Evolutionary conservation across 2,329 filamentous ascomycete species (phyloP), one percentile per base, ranked within the genome.

Genomic region (Truncatella angustata): DNA sequence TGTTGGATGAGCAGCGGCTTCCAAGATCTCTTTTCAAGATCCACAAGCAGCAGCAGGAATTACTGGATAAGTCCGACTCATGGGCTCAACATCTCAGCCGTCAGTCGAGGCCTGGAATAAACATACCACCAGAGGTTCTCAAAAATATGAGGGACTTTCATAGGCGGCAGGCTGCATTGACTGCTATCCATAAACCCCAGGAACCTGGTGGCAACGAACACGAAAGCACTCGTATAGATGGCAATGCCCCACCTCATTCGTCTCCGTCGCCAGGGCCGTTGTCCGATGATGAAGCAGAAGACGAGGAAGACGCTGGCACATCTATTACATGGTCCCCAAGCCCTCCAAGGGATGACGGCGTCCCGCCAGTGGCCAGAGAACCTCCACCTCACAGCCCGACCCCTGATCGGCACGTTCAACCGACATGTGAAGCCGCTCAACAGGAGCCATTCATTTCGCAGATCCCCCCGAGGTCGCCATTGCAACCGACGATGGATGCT

Each of bases 1-100:
- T 64, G 30, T n/a, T 68, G 44, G 65, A 61, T 45, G 51, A 63
- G 16, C 64, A 60, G 28, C 65, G 58, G 16, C 73, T 81, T 50
- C 64, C 66, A 26, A 67, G 66, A 16, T 65, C 60, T 39, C 73
- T 78, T 57, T 62, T 78, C 28, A 67, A 60, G 21, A 76, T 82
- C 48, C 71, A 77, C 2, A 67, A 63, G 23, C 70, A 78, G 14
- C 84, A 87, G 58, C 60, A 65, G 39, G 58, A 67, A 7, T 66
- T 86, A 4, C 65, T 87, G 1, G 70, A 75, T 5, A 62, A 69
- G 10, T 54, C 66, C 5, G 68, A 74, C 14, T 78, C 69, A 5
- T 73, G 70, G 71, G 66, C 61, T 36, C 49, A 60, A 46, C 48
- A 52, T 14, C 56, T 63, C 4, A 52, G 56, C 23, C 49, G 50